Conservation (phyloP, 768 basidiomycete species). For the Pleurotus pulmonarius region DNA sequence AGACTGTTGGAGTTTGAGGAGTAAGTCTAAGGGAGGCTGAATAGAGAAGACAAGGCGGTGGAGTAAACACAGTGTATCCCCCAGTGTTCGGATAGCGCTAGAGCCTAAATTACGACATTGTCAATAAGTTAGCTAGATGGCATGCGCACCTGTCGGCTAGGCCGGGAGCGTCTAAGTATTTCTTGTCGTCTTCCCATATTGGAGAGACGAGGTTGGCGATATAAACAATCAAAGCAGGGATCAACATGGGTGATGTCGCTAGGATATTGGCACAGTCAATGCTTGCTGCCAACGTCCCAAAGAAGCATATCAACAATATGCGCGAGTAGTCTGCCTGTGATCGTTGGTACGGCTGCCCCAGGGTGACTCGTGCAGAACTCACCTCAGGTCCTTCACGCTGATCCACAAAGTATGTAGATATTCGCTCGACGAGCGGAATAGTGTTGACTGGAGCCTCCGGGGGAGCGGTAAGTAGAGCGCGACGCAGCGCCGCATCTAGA, state of each 20-base stretch:
- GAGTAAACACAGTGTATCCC: conserved; percentile 54
- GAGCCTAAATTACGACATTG: background rate
- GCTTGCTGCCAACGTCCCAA: conserved; percentile 37
- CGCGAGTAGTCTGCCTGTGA: conserved; percentile 8
- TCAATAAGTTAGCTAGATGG: background rate
- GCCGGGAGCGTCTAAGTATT: conserved; percentile 31
- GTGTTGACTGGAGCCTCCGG: conserved; percentile 21
- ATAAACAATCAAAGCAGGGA: conserved; percentile 63
- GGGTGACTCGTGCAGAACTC: conserved; percentile 6
- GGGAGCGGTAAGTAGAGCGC: conserved; percentile 36
- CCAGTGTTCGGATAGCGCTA: conserved; percentile 50
- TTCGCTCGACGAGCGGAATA: conserved; percentile 41
- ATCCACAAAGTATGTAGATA: conserved; percentile 49
- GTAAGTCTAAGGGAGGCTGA: conserved; percentile 47
- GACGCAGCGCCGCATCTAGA: conserved; percentile 40
- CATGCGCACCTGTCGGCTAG: conserved; percentile 32
- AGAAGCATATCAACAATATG: conserved; percentile 36
- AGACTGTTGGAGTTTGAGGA: conserved; percentile 54
- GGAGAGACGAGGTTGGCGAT: conserved; percentile 48
- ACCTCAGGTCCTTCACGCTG: conserved; percentile 39
- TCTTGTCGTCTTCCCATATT: conserved; percentile 65
- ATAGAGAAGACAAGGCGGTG: conserved; percentile 57
- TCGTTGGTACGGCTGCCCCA: background rate
- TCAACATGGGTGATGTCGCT: conserved; percentile 46
- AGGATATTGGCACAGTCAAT: conserved; percentile 33